Percentiles rank a stretch among this genome's conserved stretches.
phyloP scores from a whole-genome alignment of 257 asterid genomes.

The Plantago elongata region DNA sequence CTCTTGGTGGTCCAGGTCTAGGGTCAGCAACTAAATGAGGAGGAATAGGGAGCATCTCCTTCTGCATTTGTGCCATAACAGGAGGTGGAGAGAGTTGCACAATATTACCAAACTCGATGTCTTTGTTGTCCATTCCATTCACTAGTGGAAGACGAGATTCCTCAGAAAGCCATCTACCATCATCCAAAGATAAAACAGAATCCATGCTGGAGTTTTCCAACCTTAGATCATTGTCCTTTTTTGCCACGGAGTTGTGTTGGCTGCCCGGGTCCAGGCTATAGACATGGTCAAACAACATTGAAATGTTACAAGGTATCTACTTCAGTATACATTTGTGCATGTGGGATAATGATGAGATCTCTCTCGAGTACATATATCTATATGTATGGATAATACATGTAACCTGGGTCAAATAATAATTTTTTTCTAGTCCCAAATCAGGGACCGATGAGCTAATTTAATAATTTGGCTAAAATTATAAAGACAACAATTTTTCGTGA shows the following conservation, averaged over 20 bases:
- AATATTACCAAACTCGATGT: constrained; percentile 47
- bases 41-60: constrained; percentile 58
- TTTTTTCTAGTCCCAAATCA: too few species aligned
- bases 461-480: too few species aligned
- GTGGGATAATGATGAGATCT: neutral
- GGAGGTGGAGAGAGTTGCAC: constrained; percentile 96
- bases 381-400: neutral
- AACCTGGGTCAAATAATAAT: too few species aligned
- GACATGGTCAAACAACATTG: constrained; percentile 31
- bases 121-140: constrained; percentile 39
- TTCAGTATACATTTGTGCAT: constrained; percentile 5
- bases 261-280: constrained; percentile 66
- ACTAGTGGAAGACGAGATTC: constrained; percentile 37
- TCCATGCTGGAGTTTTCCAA: constrained; percentile 57
- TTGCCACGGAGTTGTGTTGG: constrained; percentile 31
- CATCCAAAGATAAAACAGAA: constrained; percentile 78
- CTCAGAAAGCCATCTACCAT: constrained; percentile 78
- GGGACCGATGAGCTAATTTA: too few species aligned
- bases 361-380: neutral
- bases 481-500: too few species aligned
- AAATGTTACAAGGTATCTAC: constrained; percentile 23
- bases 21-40: constrained; percentile 94
- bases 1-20: constrained; percentile 80
- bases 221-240: constrained; percentile 31
- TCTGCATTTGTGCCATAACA: constrained; percentile 76